phyloP scores from a whole-genome alignment of 1,139 yeast species.

The Nakaseomyces kungkrabaensis region DNA sequence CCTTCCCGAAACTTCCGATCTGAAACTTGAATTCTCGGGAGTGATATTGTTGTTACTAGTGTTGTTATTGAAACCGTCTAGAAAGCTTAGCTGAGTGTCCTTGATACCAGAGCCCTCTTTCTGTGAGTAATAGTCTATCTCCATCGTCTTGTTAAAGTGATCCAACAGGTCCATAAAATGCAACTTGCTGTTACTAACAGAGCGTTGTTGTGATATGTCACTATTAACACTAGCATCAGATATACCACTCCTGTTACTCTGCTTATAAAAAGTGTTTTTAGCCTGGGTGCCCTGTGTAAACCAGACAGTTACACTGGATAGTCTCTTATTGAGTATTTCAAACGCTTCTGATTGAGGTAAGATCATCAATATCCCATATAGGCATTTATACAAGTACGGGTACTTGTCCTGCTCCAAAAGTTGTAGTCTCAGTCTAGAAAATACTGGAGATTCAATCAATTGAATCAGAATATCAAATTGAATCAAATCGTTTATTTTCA shows the following conservation, averaged over 20 bases:
- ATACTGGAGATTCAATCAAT: slow-evolving; percentile 77
- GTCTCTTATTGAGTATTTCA: slow-evolving; percentile 64
- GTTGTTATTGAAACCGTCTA: neutral
- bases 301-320: slow-evolving; percentile 35
- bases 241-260: slow-evolving; percentile 4
- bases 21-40: slow-evolving; percentile 1
- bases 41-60: neutral
- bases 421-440: slow-evolving; percentile 78
- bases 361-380: slow-evolving; percentile 88
- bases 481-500: slow-evolving; percentile 54
- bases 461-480: slow-evolving; percentile 79
- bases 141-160: slow-evolving; percentile 21
- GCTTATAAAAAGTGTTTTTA: slow-evolving; percentile 7
- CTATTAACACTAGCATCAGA: slow-evolving; percentile 10
- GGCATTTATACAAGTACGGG: slow-evolving; percentile 75
- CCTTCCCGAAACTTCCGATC: neutral
- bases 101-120: slow-evolving; percentile 1
- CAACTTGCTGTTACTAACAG: slow-evolving; percentile 18
- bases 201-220: slow-evolving; percentile 12
- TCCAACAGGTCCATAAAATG: slow-evolving; percentile 21
- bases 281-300: slow-evolving; percentile 13
- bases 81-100: neutral
- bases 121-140: slow-evolving; percentile 9
- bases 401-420: slow-evolving; percentile 76
- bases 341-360: slow-evolving; percentile 95